Conservation (phyloP, 2,329 filamentous ascomycete species). For the Neopestalotiopsis clavispora region DNA sequence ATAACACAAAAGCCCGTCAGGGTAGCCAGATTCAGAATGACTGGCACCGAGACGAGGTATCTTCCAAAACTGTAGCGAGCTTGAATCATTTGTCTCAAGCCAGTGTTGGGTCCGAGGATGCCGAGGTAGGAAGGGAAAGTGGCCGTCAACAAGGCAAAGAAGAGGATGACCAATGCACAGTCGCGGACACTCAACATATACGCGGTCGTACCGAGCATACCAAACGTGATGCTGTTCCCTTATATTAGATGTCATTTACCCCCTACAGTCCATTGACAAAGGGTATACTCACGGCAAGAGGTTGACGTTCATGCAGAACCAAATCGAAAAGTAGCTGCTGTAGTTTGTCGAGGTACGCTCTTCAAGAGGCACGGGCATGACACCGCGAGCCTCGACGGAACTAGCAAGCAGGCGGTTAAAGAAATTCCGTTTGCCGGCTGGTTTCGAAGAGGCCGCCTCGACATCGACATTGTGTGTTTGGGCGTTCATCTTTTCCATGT, state of each 20-base stretch:
- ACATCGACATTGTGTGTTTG: background rate
- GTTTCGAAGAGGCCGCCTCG: background rate
- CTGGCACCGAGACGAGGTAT: conserved; percentile 63
- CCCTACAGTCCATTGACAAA: background rate
- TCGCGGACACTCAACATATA: conserved; percentile 62
- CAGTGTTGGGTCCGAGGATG: conserved; percentile 64
- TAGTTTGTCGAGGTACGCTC: conserved; percentile 34
- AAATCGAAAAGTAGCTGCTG: conserved; percentile 35
- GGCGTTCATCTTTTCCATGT: conserved; percentile 7
- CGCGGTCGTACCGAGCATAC: conserved; percentile 62
- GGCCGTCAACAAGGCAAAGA: conserved; percentile 63
- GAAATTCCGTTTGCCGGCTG: conserved; percentile 6
- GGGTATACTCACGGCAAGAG: conserved; percentile 31
- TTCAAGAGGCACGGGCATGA: conserved; percentile 34
- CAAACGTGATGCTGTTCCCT: conserved; percentile 59
- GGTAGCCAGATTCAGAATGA: conserved; percentile 66
- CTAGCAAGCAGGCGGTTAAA: conserved; percentile 23
- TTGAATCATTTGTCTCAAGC: conserved; percentile 69
- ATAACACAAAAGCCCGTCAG: conserved; percentile 68
- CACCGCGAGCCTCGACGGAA: conserved; percentile 32
- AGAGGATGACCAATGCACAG: conserved; percentile 63
- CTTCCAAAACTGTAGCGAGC: conserved; percentile 67
- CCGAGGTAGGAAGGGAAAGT: conserved; percentile 60
- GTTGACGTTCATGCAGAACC: conserved; percentile 35
- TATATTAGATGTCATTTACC: conserved; percentile 1